Conservation (phyloP, 192 early-diverging fungal species). For the Backusella westeae region DNA sequence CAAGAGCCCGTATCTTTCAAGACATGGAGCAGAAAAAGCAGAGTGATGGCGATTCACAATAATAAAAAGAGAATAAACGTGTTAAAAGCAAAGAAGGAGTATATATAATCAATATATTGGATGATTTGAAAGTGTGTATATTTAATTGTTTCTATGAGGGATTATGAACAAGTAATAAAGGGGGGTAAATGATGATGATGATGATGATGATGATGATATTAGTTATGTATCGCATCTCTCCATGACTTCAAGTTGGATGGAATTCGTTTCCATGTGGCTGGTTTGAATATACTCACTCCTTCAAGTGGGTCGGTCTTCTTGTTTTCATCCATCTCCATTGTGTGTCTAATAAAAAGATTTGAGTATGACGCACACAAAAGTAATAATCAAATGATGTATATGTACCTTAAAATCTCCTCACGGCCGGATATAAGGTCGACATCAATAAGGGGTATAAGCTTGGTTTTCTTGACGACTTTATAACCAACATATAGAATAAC, state of each 20-base stretch:
- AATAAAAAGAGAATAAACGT: background rate
- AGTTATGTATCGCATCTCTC: constrained; percentile 34
- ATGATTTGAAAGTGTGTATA: too few species aligned
- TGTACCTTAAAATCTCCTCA: constrained; percentile 29
- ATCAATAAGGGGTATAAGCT: constrained; percentile 60
- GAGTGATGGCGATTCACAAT: background rate
- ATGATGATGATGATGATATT: background rate
- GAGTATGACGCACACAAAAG: too few species aligned
- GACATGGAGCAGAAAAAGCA: constrained; percentile 32
- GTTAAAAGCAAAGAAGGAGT: background rate
- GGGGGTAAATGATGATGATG: background rate
- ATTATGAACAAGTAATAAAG: background rate
- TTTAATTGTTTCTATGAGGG: background rate
- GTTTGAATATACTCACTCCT: constrained; percentile 32
- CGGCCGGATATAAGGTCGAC: constrained; percentile 56
- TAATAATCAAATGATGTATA: too few species aligned
- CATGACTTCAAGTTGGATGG: constrained; percentile 28
- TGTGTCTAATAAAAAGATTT: constrained; percentile 10
- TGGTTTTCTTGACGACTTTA: constrained; percentile 63
- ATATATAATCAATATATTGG: too few species aligned
- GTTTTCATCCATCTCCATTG: constrained; percentile 21
- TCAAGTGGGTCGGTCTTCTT: constrained; percentile 29
- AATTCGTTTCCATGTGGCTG: constrained; percentile 35
- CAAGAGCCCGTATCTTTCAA: constrained; percentile 69
- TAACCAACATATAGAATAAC: constrained; percentile 61